These are phyloP conservation scores for Crithidia brevicula DNA, from an alignment of 208 protist species.

Conservation along the genomic window DNA sequence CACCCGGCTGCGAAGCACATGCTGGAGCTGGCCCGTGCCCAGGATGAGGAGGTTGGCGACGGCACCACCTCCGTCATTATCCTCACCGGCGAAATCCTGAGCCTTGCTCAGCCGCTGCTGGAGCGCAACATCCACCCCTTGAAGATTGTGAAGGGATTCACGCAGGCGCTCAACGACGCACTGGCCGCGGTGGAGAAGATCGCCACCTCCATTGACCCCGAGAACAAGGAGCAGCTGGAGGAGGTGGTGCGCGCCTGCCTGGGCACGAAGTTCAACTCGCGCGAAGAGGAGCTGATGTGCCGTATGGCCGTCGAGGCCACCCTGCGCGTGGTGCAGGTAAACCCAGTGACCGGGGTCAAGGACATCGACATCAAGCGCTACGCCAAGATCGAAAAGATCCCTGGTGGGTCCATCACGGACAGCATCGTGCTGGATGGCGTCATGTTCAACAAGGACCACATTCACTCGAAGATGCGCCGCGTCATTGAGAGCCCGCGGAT, in stretches of 20 bases:
- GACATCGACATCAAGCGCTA: conserved; percentile 99
- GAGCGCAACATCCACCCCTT: conserved; percentile 98
- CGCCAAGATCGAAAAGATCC: conserved; percentile 99
- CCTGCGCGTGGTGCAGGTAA: conserved; percentile 89
- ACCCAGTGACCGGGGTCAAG: conserved; percentile 84
- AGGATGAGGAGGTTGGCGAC: conserved; percentile 99
- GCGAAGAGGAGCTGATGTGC: conserved; percentile 97
- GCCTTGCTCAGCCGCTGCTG: conserved; percentile 97
- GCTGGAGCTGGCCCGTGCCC: conserved; percentile 98
- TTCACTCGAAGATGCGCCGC: conserved; percentile 98
- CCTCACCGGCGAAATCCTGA: conserved; percentile 98
- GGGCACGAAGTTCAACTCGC: conserved; percentile 99
- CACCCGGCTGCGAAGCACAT: conserved; percentile 99
- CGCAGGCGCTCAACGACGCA: conserved; percentile 96
- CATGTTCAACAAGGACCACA: conserved; percentile 99
- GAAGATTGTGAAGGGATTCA: conserved; percentile 98
- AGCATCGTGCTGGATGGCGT: conserved; percentile 98
- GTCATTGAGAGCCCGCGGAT: conserved; percentile 99
- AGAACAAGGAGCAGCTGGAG: conserved; percentile 88
- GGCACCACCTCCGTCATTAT: conserved; percentile 99
- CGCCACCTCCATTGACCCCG: conserved; percentile 93
- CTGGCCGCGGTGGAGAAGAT: conserved; percentile 94
- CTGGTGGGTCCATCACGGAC: conserved; percentile 98
- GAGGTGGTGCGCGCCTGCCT: conserved; percentile 95
- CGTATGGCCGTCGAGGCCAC: conserved; percentile 99